Evolutionary conservation across 768 basidiomycete species (phyloP).

Genomic region (Auricularia auricula-judae): DNA sequence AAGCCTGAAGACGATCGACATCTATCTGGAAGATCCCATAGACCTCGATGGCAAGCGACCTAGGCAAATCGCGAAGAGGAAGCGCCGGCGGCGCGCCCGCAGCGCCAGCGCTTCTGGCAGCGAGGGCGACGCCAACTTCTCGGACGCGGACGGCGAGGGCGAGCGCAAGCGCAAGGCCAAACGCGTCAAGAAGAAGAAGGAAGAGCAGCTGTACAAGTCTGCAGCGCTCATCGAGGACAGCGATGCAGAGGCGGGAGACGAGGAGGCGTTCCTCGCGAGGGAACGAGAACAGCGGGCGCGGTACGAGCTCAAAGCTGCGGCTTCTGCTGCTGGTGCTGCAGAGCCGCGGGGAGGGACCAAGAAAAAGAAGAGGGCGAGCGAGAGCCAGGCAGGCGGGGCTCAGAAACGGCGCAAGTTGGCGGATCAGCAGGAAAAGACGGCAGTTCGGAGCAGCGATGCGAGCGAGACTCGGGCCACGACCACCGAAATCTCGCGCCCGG

Average conservation of each 20-base stretch:
- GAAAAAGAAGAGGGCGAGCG: constrained; percentile 16
- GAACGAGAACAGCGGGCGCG: constrained; percentile 55
- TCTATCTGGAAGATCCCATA: constrained; percentile 74
- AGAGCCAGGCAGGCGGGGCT: background rate
- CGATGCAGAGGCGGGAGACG: constrained; percentile 71
- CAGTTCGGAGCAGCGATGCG: background rate
- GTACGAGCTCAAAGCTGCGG: constrained; percentile 27
- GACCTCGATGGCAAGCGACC: constrained; percentile 72
- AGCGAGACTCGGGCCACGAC: background rate
- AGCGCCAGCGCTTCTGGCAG: constrained; percentile 32
- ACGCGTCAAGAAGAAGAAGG: constrained; percentile 45
- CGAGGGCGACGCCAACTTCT: constrained; percentile 21
- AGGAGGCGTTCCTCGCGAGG: constrained; percentile 70
- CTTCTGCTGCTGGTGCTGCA: constrained; percentile 38
- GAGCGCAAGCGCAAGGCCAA: constrained; percentile 22
- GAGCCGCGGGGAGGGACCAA: constrained; percentile 37
- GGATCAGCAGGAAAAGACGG: background rate
- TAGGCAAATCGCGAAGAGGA: constrained; percentile 58
- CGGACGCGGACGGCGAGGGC: constrained; percentile 22
- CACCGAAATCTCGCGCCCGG: background rate
- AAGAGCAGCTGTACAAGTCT: constrained; percentile 70
- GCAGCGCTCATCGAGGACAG: constrained; percentile 90
- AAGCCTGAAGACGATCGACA: constrained; percentile 64
- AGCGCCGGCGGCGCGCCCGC: constrained; percentile 37
- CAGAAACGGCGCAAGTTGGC: background rate